Base-by-base conservation (phyloP, 108 stramenopile species). In the Nitzschia inconspicua region DNA sequence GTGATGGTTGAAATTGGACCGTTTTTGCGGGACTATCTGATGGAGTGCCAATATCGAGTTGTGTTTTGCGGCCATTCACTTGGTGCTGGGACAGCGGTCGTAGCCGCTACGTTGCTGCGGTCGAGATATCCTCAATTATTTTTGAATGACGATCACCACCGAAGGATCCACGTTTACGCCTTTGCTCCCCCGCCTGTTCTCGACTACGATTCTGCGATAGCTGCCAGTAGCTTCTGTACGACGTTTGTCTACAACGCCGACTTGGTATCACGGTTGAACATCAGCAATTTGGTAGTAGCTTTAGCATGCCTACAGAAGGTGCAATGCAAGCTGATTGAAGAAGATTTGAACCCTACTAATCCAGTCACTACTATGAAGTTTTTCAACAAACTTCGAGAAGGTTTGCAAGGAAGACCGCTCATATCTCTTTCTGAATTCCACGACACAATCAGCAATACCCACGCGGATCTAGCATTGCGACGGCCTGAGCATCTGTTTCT, bases 151-250 rank as follows among this genome's bases (percentile, higher is more conserved):
- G 42, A 42, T 16, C 10, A 19, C 50, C 34, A 37, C 11, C 19
- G 59, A 30, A 49, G 66, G 42, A 66, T 82, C 23, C 81, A 77
- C 8, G 87, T 79, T 2, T 84, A 83, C 53, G 79, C 84, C 9
- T 88, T 83, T 70, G 87, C 77, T 24, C 70, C 87, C 7, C 87
- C 87, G 6, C 87, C 87, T 4, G 74, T 83, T 1, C 35, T 88
- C 31, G 87, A 88, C 62, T 50, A 70, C 43, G 77, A 69, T n/a
- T 66, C 83, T 1, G 66, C 81, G 5, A 52, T 85, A 13, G 87
- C 79, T 11, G 72, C 77, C 16, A 36, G 46, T 29, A 53, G 76
- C 39, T 88, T 79, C 65, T 71, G 75, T 22, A 79, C 71, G 2
- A 79, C 84, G 1, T 52, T 88, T 37, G 72, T 85, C 37, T 75